Percentiles rank a stretch among this genome's conserved stretches.
phyloP scores from a whole-genome alignment of 1,139 yeast species.

The Blastobotrys ciferrii region DNA sequence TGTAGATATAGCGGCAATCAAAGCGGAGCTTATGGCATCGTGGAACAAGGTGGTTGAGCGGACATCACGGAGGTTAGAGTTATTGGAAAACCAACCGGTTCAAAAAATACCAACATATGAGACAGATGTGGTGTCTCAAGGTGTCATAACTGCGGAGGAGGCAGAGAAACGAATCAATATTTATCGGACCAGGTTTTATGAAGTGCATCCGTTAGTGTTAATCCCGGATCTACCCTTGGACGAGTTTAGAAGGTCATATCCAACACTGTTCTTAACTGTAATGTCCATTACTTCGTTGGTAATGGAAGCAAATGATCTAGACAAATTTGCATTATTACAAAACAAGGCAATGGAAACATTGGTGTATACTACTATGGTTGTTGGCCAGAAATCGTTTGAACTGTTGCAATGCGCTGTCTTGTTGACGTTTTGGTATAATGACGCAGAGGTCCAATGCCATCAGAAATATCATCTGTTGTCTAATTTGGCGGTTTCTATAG shows the following conservation, averaged over 20 bases:
- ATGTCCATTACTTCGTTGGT: conserved; percentile 60
- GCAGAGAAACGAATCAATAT: conserved; percentile 32
- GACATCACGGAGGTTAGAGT: conserved; percentile 26
- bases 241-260: conserved; percentile 50
- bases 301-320: conserved; percentile 37
- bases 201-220: conserved; percentile 52
- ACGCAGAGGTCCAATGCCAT: conserved; percentile 77
- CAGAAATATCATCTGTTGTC: conserved; percentile 73
- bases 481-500: conserved; percentile 62
- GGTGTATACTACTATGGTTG: conserved; percentile 60
- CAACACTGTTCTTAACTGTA: conserved; percentile 61
- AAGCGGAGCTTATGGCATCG: conserved; percentile 33
- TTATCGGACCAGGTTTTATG: conserved; percentile 32
- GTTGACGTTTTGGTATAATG: conserved; percentile 74
- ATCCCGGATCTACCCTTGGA: conserved; percentile 49
- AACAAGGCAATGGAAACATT: conserved; percentile 57
- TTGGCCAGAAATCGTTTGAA: conserved; percentile 73
- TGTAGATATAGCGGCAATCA: conserved; percentile 26
- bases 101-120: conserved; percentile 29
- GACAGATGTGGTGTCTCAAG: conserved; percentile 35
- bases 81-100: conserved; percentile 18
- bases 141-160: conserved; percentile 35
- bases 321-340: conserved; percentile 49
- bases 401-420: conserved; percentile 60
- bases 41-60: conserved; percentile 34